Evolutionary conservation across 768 basidiomycete genomes (phyloP).

Genomic region (Cystobasidium onofrii): DNA sequence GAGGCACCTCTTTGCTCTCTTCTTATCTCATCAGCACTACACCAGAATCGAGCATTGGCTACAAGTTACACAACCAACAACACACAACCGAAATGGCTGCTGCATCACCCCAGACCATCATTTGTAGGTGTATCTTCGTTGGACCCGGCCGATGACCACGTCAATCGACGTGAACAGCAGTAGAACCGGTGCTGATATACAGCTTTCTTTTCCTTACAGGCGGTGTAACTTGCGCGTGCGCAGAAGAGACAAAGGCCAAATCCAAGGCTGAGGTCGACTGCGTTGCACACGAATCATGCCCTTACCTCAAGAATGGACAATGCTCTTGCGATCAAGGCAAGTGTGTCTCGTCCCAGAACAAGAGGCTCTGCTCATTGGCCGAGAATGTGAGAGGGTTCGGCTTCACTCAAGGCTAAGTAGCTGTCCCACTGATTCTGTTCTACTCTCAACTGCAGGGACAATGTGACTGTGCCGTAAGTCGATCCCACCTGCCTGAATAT

Average conservation of each 20-base stretch:
- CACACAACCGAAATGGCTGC: neutral
- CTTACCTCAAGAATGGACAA: constrained; percentile 21
- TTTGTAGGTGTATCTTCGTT: constrained; percentile 3
- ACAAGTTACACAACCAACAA: too few relatives aligned
- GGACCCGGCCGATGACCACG: too few relatives aligned
- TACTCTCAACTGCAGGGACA: neutral
- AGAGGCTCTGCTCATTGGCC: constrained; percentile 25
- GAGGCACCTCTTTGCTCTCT: neutral
- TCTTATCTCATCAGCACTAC: neutral
- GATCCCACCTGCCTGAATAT: neutral
- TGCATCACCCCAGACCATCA: constrained; percentile 16
- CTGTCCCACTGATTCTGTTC: neutral
- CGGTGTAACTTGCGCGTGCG: constrained; percentile 24
- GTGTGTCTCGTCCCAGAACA: constrained; percentile 30
- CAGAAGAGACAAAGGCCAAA: constrained; percentile 10
- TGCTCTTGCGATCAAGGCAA: constrained; percentile 9
- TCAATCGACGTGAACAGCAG: too few relatives aligned
- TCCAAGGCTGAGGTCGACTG: constrained; percentile 3
- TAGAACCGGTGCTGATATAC: too few relatives aligned
- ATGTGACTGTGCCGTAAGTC: constrained; percentile 25
- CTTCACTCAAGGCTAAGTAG: neutral
- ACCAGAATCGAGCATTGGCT: too few relatives aligned
- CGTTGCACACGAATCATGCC: constrained; percentile 18
- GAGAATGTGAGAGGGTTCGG: neutral
- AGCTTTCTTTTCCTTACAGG: neutral